These are phyloP conservation scores for Clavaria fumosa DNA, from an alignment of 768 basidiomycete species.

Conservation along the genomic window DNA sequence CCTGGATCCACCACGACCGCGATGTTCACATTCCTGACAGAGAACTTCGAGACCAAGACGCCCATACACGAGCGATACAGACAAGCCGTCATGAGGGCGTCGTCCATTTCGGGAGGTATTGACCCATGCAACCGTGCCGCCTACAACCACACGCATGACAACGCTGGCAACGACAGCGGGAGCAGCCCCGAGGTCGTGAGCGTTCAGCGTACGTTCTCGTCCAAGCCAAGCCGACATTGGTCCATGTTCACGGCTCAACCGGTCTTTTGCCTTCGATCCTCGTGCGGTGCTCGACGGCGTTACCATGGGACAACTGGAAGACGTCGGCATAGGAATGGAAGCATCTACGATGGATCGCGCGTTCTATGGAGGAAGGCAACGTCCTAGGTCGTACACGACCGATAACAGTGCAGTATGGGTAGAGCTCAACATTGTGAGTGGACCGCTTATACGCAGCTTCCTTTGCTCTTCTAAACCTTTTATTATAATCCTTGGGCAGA, in stretches of 20 bases:
- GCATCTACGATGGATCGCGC: constrained; percentile 12
- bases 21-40: constrained; percentile 11
- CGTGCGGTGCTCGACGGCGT: constrained; percentile 5
- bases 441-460: not conserved
- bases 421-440: constrained; percentile 10
- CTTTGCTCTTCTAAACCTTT: not conserved
- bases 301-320: constrained; percentile 3
- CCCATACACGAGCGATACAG: not conserved
- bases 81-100: no score
- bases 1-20: constrained; percentile 16
- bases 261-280: not conserved
- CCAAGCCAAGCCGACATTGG: constrained; percentile 14
- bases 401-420: constrained; percentile 1
- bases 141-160: not conserved
- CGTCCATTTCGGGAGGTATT: no score
- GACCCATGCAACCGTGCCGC: constrained; percentile 5
- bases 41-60: constrained; percentile 14
- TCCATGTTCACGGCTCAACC: constrained; percentile 15
- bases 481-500: not conserved
- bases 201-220: constrained; percentile 8
- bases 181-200: no score
- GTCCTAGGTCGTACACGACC: no score
- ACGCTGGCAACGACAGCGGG: no score
- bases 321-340: constrained; percentile 13
- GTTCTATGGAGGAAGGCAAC: constrained; percentile 9